phyloP scores from a whole-genome alignment of 2,329 filamentous ascomycete species.

The Aureobasidium sp. region DNA sequence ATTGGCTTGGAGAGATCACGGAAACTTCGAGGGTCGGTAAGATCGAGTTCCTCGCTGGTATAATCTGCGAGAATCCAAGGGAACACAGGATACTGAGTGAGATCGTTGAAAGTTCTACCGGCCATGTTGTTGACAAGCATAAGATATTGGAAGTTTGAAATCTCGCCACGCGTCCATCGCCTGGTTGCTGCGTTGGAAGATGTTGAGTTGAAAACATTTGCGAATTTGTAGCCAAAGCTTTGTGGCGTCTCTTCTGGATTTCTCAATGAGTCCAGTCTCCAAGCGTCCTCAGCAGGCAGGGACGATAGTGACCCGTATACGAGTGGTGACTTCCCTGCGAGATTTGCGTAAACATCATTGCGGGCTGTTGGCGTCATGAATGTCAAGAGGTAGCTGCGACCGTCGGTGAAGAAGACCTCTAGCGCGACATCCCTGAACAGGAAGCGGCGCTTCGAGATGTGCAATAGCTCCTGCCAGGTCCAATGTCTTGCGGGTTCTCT shows the following conservation, averaged over 20 bases:
- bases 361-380: conserved; percentile 64
- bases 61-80: conserved; percentile 97
- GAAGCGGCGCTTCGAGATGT: conserved; percentile 91
- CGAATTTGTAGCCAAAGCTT: conserved; percentile 77
- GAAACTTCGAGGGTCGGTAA: conserved; percentile 76
- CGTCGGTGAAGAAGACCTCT: conserved; percentile 97
- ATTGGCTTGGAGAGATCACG: conserved; percentile 92
- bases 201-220: conserved; percentile 79
- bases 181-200: conserved; percentile 77
- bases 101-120: conserved; percentile 91
- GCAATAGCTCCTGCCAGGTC: conserved; percentile 91
- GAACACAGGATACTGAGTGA: conserved; percentile 97
- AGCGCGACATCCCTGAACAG: conserved; percentile 91
- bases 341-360: conserved; percentile 71
- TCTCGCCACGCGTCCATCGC: conserved; percentile 86
- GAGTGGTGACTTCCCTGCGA: conserved; percentile 72
- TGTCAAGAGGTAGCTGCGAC: conserved; percentile 87
- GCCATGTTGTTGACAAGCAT: conserved; percentile 99
- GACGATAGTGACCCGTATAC: conserved; percentile 51
- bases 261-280: conserved; percentile 81
- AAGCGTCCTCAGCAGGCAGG: conserved; percentile 68
- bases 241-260: conserved; percentile 55
- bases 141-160: conserved; percentile 97
- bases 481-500: conserved; percentile 76
- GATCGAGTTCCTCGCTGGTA: conserved; percentile 82